These are phyloP conservation scores for Hypoxylon sp. DNA, from an alignment of 2,329 filamentous ascomycete species.

Conservation along the genomic window DNA sequence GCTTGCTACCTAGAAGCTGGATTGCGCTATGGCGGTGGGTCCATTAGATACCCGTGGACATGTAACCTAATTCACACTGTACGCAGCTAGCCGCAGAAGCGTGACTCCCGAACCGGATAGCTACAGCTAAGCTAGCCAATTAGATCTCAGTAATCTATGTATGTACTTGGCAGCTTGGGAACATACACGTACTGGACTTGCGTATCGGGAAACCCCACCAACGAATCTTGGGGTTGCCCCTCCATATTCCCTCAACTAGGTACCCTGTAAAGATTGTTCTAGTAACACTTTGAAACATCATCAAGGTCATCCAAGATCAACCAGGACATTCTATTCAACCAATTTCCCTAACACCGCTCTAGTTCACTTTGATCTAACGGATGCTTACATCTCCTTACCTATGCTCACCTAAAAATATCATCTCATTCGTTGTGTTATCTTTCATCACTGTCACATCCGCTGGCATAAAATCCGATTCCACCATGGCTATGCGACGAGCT, in stretches of 20 bases:
- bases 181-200: neutral
- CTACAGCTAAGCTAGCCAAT: slow-evolving; percentile 14
- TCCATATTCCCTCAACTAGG: neutral
- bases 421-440: slow-evolving; percentile 24
- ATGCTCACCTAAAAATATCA: neutral
- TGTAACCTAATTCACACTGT: no score
- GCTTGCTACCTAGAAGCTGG: neutral
- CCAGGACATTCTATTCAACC: slow-evolving; percentile 16
- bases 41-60: neutral
- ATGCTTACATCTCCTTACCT: slow-evolving; percentile 28
- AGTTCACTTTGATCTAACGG: slow-evolving; percentile 12
- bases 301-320: slow-evolving; percentile 11
- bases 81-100: neutral
- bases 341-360: slow-evolving; percentile 1
- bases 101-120: slow-evolving; percentile 8
- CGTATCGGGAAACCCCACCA: slow-evolving; percentile 14
- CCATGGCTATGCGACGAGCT: slow-evolving; percentile 49
- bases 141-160: neutral
- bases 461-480: slow-evolving; percentile 31
- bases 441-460: slow-evolving; percentile 11
- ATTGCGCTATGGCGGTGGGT: slow-evolving; percentile 4
- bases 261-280: slow-evolving; percentile 1
- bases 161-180: no score
- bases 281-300: slow-evolving; percentile 7
- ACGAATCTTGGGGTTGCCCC: slow-evolving; percentile 12